These are phyloP conservation scores for Phenoliferia sp. DNA, from an alignment of 1,284 basidiomycete species.

Conservation along the genomic window DNA sequence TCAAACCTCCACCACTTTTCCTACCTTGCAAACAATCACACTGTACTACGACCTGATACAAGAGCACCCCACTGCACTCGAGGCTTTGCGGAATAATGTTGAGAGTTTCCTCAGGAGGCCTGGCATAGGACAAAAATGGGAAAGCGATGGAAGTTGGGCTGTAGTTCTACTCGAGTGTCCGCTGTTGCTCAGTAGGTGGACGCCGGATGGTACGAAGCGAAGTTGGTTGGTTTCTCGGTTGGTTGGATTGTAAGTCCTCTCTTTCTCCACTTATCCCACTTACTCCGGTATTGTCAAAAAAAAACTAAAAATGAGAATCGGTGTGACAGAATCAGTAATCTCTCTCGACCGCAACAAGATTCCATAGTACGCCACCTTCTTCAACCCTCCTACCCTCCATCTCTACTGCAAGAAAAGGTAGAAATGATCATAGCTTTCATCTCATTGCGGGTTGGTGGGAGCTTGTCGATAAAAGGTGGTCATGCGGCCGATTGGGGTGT, in stretches of 20 bases:
- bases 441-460: neutral
- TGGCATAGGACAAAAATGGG: constrained; percentile 6
- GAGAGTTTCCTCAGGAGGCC: constrained; percentile 18
- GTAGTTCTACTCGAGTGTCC: constrained; percentile 23
- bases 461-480: neutral
- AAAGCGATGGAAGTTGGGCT: constrained; percentile 17
- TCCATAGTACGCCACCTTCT: constrained; percentile 19
- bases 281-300: no score
- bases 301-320: no score
- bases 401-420: constrained; percentile 8
- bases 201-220: neutral
- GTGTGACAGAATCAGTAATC: constrained; percentile 15
- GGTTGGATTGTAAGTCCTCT: constrained; percentile 19
- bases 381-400: constrained; percentile 4
- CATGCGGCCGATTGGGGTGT: constrained; percentile 21
- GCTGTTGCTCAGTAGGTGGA: neutral
- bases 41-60: constrained; percentile 4
- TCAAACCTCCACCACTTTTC: neutral
- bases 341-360: constrained; percentile 15
- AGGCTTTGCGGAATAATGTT: constrained; percentile 12
- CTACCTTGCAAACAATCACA: neutral
- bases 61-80: neutral
- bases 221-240: constrained; percentile 6
- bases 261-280: neutral
- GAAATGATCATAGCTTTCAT: constrained; percentile 16